These are phyloP conservation scores for Suillus spraguei DNA, from an alignment of 768 basidiomycete genomes.

Conservation along the genomic window DNA sequence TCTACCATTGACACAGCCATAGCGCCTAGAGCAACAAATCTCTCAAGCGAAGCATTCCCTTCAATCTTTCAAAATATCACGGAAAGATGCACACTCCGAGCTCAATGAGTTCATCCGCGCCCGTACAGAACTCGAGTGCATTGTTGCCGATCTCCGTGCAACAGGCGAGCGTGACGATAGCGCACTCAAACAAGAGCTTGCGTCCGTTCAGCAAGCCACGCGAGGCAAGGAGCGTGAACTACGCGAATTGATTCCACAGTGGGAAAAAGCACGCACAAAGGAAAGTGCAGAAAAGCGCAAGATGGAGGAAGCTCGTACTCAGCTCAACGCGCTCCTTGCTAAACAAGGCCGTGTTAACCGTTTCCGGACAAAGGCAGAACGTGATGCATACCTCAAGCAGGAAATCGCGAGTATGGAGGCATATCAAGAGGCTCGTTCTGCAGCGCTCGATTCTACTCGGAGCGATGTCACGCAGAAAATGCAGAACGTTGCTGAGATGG, in stretches of 20 bases:
- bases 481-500: slow-evolving; percentile 55
- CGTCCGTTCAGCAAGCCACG: slow-evolving; percentile 60
- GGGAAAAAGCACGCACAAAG: slow-evolving; percentile 56
- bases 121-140: slow-evolving; percentile 85
- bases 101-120: slow-evolving; percentile 84
- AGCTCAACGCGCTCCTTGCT: slow-evolving; percentile 74
- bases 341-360: slow-evolving; percentile 90
- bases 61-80: slow-evolving; percentile 69
- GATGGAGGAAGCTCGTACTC: slow-evolving; percentile 75
- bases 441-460: slow-evolving; percentile 55
- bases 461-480: slow-evolving; percentile 51
- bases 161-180: slow-evolving; percentile 68
- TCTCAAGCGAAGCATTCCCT: slow-evolving; percentile 68
- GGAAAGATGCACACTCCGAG: slow-evolving; percentile 79
- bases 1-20: slow-evolving; percentile 5
- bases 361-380: slow-evolving; percentile 81
- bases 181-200: slow-evolving; percentile 66
- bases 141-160: slow-evolving; percentile 73
- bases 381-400: slow-evolving; percentile 80
- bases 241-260: slow-evolving; percentile 66
- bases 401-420: slow-evolving; percentile 74
- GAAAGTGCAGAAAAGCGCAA: slow-evolving; percentile 61
- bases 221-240: slow-evolving; percentile 62
- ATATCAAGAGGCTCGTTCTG: slow-evolving; percentile 57
- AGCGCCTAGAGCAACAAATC: slow-evolving; percentile 78